Evolutionary conservation across 2,329 filamentous ascomycete genomes (phyloP), one percentile per base, ranked within the genome.

Genomic region (Penicillium sp.): DNA sequence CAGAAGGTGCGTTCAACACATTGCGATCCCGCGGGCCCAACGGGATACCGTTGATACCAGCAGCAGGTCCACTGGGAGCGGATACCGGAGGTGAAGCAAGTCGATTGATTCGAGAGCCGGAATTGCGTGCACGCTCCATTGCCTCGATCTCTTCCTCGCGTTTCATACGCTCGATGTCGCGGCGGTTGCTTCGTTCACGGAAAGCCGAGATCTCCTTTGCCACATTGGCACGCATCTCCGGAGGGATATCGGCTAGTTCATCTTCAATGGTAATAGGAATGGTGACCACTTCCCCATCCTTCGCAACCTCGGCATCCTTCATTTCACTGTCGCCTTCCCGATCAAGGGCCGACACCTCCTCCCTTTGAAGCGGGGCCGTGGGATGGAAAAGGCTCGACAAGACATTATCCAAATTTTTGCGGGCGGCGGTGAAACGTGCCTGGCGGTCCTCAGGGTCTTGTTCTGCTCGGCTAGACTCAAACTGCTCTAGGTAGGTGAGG

Each of bases 151-250:
- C 93, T 71, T 99, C 94, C 73, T 99, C 94, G 43, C 88, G 82
- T 68, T 87, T 87, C 35, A 96, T 77, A 4, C 94, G 89, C 73
- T 99, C 94, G 69, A 95, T 78, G 69, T 99, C 94, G 38, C 93
- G 84, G 59, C 89, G 86, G 57, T 87, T 96, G 65, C 93, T 97
- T 20, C 93, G 84, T 63, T 99, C 94, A 62, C 94, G 84, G 79
- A 99, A 99, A 0, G 92, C 90, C 0, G 91, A 87, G 67, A 99
- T 99, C 72, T 99, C 95, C 55, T 88, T 88, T 0, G 94, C 90
- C 16, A 99, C 94, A 0, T 91, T 92, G 71, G 96, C 94, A 24
- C 94, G 87, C 91, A 96, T 95, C 71, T 97, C 94, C 1, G 90
- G 88, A 0, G 94, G 94, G 46, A 99, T 97, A 67, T 99, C 94